A percentile compares a stretch with the other conserved stretches of the same genome.
Conservation (phyloP, 768 basidiomycete genomes). For the Termitomyces sp. region DNA sequence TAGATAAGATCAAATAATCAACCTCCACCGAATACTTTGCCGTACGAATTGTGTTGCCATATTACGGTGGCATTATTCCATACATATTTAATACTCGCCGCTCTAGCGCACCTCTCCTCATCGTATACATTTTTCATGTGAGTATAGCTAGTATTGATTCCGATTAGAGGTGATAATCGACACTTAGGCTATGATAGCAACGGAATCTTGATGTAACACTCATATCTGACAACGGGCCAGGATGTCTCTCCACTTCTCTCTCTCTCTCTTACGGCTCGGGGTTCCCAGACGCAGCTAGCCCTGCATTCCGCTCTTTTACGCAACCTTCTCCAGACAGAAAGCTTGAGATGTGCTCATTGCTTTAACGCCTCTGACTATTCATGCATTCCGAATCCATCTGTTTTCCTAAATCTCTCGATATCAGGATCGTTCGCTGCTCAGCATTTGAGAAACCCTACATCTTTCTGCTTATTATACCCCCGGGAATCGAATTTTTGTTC, state of each 20-base stretch:
- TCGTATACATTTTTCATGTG: too few species aligned
- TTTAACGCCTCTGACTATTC: constrained; percentile 11
- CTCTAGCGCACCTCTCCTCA: too few species aligned
- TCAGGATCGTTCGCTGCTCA: constrained; percentile 69
- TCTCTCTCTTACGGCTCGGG: constrained; percentile 18
- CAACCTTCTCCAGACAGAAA: constrained; percentile 11
- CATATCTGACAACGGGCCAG: constrained; percentile 6
- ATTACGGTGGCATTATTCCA: too few species aligned
- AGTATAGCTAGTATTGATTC: too few species aligned
- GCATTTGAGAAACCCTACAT: constrained; percentile 45
- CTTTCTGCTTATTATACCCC: constrained; percentile 55
- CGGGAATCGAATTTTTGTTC: constrained; percentile 60
- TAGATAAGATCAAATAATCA: too few species aligned
- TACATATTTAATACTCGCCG: too few species aligned
- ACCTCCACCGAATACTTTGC: too few species aligned
- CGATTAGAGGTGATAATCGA: too few species aligned
- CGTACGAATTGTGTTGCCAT: too few species aligned
- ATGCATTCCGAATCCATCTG: constrained; percentile 47
- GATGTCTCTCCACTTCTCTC: neutral
- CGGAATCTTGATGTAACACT: constrained; percentile 1
- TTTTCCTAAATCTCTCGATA: constrained; percentile 66
- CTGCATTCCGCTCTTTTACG: constrained; percentile 47
- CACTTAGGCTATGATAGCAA: constrained; percentile 1
- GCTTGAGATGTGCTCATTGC: constrained; percentile 9
- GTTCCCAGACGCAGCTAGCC: constrained; percentile 33